phyloP scores from a whole-genome alignment of 1,284 basidiomycete species.

The Sporisorium scitamineum region DNA sequence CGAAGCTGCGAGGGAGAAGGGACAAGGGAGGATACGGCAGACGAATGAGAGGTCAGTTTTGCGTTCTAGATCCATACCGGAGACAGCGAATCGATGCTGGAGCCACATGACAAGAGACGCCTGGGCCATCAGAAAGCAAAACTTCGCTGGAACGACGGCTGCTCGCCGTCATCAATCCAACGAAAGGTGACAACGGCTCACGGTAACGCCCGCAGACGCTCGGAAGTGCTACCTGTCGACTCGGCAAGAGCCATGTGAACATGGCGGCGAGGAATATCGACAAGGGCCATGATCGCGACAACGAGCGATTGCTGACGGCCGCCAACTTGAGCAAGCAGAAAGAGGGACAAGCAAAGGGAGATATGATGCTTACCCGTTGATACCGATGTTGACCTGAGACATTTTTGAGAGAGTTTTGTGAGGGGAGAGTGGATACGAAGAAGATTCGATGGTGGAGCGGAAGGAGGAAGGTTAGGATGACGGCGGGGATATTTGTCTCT shows the following conservation, averaged over 20 bases:
- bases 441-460: conserved; percentile 33
- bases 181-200: not conserved
- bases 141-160: not conserved
- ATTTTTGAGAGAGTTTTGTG: conserved; percentile 35
- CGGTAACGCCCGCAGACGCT: not conserved
- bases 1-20: conserved; percentile 53
- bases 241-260: not conserved
- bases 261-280: not conserved
- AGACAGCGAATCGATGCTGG: not conserved
- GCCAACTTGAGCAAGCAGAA: not conserved
- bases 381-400: conserved; percentile 61
- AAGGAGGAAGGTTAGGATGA: conserved; percentile 18
- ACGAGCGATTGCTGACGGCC: not conserved
- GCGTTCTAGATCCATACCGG: not conserved
- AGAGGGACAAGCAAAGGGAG: too few species aligned
- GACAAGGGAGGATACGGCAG: not conserved
- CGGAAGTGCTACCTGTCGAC: not conserved
- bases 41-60: conserved; percentile 6
- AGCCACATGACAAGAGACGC: not conserved
- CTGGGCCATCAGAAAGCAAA: not conserved
- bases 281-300: not conserved
- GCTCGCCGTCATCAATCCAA: not conserved
- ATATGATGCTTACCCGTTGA: conserved; percentile 63
- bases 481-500: conserved; percentile 2
- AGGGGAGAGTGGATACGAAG: conserved; percentile 15